Evolutionary conservation across 352 stramenopile species (phyloP).

Genomic region (Phytophthora aleatoria): DNA sequence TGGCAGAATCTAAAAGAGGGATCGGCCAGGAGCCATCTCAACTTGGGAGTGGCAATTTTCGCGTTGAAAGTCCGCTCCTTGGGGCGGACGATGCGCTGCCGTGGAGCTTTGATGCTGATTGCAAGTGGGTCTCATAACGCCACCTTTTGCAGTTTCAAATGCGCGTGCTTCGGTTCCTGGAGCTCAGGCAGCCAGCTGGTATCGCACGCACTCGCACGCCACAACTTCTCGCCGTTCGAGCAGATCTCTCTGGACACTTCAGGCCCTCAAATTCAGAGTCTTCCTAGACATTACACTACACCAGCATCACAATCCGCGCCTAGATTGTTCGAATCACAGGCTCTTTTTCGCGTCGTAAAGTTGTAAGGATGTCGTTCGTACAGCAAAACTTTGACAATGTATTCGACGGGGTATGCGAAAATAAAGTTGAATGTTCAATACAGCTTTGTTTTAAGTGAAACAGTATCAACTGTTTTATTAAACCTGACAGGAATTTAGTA

Average conservation of each 20-base stretch:
- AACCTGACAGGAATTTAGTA: not conserved
- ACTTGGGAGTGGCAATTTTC: constrained; percentile 12
- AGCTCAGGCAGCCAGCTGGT: constrained; percentile 20
- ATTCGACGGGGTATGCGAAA: not conserved
- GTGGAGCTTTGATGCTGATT: constrained; percentile 7
- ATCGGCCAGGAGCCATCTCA: not conserved
- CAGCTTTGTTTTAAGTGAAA: not conserved
- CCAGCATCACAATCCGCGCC: not conserved
- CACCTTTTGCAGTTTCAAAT: constrained; percentile 12
- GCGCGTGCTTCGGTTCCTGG: constrained; percentile 1
- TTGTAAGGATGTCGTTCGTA: constrained; percentile 24
- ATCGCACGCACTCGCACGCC: constrained; percentile 38
- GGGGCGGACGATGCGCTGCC: constrained; percentile 16
- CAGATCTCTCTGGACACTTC: constrained; percentile 33
- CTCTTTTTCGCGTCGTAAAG: constrained; percentile 28
- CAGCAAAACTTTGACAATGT: constrained; percentile 17
- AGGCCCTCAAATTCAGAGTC: not conserved
- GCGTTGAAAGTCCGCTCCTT: constrained; percentile 5
- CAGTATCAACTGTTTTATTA: not conserved
- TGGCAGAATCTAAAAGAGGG: constrained; percentile 7
- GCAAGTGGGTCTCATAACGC: constrained; percentile 9
- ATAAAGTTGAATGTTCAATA: not conserved
- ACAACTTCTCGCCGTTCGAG: constrained; percentile 36
- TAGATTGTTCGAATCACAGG: constrained; percentile 12
- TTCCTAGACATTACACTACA: constrained; percentile 13